A percentile compares a stretch with the other conserved stretches of the same genome.
Conservation (phyloP, 257 asterid genomes). For the Euphrasia confusa region DNA sequence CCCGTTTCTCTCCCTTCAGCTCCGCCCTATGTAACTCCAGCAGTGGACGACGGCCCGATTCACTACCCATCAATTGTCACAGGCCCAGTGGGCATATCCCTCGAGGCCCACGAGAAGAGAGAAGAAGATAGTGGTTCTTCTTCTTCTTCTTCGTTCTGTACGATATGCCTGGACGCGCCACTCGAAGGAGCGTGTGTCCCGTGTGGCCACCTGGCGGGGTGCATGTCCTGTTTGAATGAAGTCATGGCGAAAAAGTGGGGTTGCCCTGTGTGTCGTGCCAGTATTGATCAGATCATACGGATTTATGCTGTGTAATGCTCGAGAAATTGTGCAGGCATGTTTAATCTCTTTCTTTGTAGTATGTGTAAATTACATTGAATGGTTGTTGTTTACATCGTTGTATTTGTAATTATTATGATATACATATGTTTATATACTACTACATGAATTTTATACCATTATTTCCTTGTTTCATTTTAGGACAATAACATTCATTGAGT, state of each 20-base stretch:
- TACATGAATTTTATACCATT: no score
- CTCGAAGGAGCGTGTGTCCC: slow-evolving; percentile 90
- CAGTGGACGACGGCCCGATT: slow-evolving; percentile 49
- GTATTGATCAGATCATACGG: slow-evolving; percentile 71
- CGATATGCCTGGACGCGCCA: slow-evolving; percentile 76
- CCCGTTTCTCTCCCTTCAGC: slow-evolving; percentile 50
- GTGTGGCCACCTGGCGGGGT: slow-evolving; percentile 95
- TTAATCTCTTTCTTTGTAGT: no score
- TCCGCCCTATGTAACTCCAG: slow-evolving; percentile 39
- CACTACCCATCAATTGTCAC: slow-evolving; percentile 65
- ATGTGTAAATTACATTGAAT: no score
- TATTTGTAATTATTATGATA: no score
- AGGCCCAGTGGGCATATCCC: slow-evolving; percentile 36
- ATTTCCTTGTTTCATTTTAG: no score
- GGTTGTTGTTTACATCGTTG: no score
- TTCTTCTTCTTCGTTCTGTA: slow-evolving; percentile 32
- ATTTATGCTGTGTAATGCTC: slow-evolving; percentile 66
- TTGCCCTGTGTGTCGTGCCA: slow-evolving; percentile 89
- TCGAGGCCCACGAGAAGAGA: slow-evolving; percentile 20
- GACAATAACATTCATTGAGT: no score
- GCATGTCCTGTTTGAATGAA: slow-evolving; percentile 82
- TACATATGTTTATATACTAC: no score
- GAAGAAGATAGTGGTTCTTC: slow-evolving; percentile 27
- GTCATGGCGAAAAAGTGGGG: slow-evolving; percentile 74
- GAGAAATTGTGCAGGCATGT: neutral